These are phyloP conservation scores for Fulvia fulva DNA, from an alignment of 2,329 filamentous ascomycete species.

Conservation along the genomic window DNA sequence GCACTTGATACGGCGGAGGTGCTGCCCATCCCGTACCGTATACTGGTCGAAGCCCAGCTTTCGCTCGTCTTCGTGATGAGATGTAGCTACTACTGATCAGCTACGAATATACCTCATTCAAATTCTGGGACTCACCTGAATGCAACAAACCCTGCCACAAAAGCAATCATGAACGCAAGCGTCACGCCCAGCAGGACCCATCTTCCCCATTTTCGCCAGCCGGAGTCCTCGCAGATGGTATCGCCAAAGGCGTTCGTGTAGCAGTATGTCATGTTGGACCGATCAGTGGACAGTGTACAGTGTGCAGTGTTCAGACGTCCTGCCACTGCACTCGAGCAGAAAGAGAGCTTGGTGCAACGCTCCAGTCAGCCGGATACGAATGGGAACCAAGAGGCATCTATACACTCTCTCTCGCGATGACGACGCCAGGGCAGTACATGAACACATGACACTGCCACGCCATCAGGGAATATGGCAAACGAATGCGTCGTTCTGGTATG, in stretches of 20 bases:
- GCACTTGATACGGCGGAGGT: slow-evolving; percentile 2
- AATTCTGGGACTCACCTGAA: slow-evolving; percentile 3
- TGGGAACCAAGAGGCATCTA: neutral
- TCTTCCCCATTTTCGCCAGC: slow-evolving; percentile 5
- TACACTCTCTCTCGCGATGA: neutral
- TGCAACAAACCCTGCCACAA: neutral
- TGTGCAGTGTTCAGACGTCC: neutral
- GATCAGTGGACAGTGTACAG: neutral
- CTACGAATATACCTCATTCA: too few relatives aligned
- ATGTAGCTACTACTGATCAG: neutral
- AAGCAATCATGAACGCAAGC: neutral
- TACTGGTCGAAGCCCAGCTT: neutral
- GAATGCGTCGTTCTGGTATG: too few relatives aligned
- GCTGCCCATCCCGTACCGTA: slow-evolving; percentile 6
- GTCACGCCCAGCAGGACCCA: slow-evolving; percentile 4
- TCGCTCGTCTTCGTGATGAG: slow-evolving; percentile 1
- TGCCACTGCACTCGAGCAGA: neutral
- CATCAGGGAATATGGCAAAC: neutral
- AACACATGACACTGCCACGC: neutral
- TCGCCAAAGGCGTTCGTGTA: slow-evolving; percentile 2
- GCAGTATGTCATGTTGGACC: slow-evolving; percentile 8
- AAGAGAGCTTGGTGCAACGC: neutral
- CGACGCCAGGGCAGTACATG: neutral
- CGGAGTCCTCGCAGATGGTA: slow-evolving; percentile 1
- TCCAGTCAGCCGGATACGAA: neutral